Base-by-base conservation (phyloP, 1,139 yeast species). In the Candida sanyaensis region DNA sequence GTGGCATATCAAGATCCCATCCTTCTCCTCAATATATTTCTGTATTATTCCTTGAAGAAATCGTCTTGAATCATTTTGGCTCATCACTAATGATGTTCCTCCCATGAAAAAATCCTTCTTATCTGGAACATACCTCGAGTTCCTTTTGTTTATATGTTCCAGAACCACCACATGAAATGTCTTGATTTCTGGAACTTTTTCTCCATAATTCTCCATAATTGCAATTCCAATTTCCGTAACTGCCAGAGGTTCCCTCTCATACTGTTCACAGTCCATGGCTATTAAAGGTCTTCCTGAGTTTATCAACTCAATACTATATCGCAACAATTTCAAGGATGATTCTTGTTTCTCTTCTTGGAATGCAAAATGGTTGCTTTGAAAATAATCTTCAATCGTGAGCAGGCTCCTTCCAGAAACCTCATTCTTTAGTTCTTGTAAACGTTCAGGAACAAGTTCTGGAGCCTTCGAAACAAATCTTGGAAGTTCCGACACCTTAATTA, bases 191-290 rank as follows among this genome's bases (percentile, higher is more conserved):
- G 88, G 88, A n/a, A 69, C 49, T 9, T 68, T 51, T 6, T 45
- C 33, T 28, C 39, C 41, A 3, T 80, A 64, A n/a, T 45, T 47
- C 51, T 85, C 88, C 59, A 81, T 85, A 3, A 87, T 73, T 0
- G 88, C 74, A 8, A 88, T 64, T 2, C 96, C 95, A 43, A 87
- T 75, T 59, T 88, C 96, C 0, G 89, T 86, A 26, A 88, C 71
- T 27, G 69, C 59, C 29, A 65, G 59, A 8, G 64, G 69, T 50
- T 73, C 63, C 27, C 66, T 60, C 56, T 87, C 96, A 66, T 71
- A 83, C 9, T 87, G 85, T 62, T 88, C 95, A 17, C 85, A 72
- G 60, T 88, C 96, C 29, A 88, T 65, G 10, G 86, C 74, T 17
- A 86, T 66, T 17, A 84, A 64, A 0, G 78, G 75, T 29, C 69